Conservation (phyloP, 129 eudicot genomes). For the Helichrysum umbraculigerum region DNA sequence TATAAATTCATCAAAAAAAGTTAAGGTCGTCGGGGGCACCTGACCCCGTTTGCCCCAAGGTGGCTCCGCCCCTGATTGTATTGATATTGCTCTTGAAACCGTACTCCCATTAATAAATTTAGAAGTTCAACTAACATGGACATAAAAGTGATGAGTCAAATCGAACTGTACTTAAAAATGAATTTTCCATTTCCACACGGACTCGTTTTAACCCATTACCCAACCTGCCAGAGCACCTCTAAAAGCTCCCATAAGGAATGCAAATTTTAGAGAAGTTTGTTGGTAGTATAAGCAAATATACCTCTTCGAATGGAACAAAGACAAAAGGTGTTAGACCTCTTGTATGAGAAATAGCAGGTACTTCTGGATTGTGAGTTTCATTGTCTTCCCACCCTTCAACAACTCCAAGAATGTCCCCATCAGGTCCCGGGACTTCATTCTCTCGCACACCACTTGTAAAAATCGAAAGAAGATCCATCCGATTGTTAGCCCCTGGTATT, state of each 20-base stretch:
- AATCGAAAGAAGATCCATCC: slow-evolving; percentile 88
- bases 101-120: no score
- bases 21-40: no score
- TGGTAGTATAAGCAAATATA: slow-evolving; percentile 20
- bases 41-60: no score
- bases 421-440: slow-evolving; percentile 60
- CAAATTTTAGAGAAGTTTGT: background rate
- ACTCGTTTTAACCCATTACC: background rate
- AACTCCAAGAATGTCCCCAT: slow-evolving; percentile 82
- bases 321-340: slow-evolving; percentile 93
- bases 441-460: slow-evolving; percentile 89
- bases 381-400: slow-evolving; percentile 95
- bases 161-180: background rate
- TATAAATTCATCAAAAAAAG: no score
- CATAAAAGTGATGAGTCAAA: background rate
- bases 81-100: background rate
- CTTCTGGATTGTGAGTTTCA: slow-evolving; percentile 94
- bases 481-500: slow-evolving; percentile 76
- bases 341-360: slow-evolving; percentile 94
- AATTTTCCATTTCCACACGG: background rate
- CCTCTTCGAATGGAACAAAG: slow-evolving; percentile 95
- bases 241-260: background rate
- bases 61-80: no score
- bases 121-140: background rate
- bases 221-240: background rate